Percentiles rank a stretch among this genome's conserved stretches.
These are phyloP conservation scores for Apiotrichum montevideense DNA, from an alignment of 1,284 basidiomycete species.

Conservation along the genomic window DNA sequence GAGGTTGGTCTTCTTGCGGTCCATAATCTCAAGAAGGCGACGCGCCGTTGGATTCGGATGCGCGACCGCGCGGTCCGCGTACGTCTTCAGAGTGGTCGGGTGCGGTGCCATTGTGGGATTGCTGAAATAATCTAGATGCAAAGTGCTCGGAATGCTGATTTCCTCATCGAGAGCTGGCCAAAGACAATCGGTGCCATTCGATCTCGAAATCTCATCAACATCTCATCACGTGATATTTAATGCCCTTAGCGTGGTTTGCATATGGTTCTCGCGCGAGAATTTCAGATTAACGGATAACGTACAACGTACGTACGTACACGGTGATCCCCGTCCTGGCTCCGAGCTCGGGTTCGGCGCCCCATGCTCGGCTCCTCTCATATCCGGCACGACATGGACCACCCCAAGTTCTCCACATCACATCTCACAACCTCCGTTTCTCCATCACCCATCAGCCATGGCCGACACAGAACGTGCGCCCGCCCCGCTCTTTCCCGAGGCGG, in stretches of 20 bases:
- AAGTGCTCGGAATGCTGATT: too few species aligned
- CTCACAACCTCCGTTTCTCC: too few species aligned
- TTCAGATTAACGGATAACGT: too few species aligned
- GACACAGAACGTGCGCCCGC: neutral
- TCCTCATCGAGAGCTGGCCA: too few species aligned
- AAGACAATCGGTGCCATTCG: neutral
- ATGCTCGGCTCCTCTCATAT: too few species aligned
- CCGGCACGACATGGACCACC: too few species aligned
- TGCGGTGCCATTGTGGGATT: constrained; percentile 18
- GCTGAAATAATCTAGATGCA: neutral
- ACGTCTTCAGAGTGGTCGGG: constrained; percentile 50
- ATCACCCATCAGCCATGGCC: neutral
- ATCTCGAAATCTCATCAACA: neutral
- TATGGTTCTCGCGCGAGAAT: too few species aligned
- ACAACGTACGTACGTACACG: too few species aligned
- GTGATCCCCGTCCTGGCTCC: too few species aligned
- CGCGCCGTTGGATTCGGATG: constrained; percentile 70
- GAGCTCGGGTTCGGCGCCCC: too few species aligned
- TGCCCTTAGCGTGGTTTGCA: neutral
- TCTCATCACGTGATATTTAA: neutral
- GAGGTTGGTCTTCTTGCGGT: constrained; percentile 83
- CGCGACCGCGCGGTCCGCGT: constrained; percentile 58
- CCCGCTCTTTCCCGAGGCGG: constrained; percentile 14
- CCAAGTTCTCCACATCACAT: neutral
- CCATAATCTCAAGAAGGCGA: constrained; percentile 73